Evolutionary conservation across 23 red algal species (phyloP).

Genomic region (Cyanidiococcus yangmingshanensis): DNA sequence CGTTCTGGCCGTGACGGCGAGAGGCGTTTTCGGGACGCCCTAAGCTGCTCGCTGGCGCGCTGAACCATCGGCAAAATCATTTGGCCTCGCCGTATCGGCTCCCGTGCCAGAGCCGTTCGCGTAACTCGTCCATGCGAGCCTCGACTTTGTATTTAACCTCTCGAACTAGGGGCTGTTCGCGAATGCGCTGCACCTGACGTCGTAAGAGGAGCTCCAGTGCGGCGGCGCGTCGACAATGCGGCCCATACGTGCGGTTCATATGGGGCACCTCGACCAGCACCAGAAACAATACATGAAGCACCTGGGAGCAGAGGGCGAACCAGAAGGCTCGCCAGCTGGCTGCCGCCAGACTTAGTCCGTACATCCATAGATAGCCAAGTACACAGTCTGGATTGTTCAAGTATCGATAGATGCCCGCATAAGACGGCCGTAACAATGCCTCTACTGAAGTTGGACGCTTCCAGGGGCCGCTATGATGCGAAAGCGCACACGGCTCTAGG

Average conservation of each 20-base stretch:
- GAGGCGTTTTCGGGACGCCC: too few relatives aligned
- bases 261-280: slow-evolving; percentile 53
- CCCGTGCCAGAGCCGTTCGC: not conserved
- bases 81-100: too few relatives aligned
- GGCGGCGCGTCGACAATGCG: slow-evolving; percentile 22
- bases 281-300: slow-evolving; percentile 51
- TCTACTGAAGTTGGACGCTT: not conserved
- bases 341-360: slow-evolving; percentile 53
- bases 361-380: slow-evolving; percentile 63
- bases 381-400: slow-evolving; percentile 70
- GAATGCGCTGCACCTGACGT: slow-evolving; percentile 10
- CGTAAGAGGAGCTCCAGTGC: slow-evolving; percentile 24
- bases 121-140: slow-evolving; percentile 8
- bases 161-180: not conserved
- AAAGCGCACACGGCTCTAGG: slow-evolving; percentile 31
- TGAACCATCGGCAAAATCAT: too few relatives aligned
- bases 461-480: not conserved
- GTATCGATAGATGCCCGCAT: slow-evolving; percentile 72
- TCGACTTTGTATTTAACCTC: slow-evolving; percentile 10
- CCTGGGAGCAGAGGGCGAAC: slow-evolving; percentile 53
- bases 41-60: too few relatives aligned
- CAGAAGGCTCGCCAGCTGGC: slow-evolving; percentile 50
- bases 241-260: slow-evolving; percentile 44
- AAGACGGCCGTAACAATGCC: slow-evolving; percentile 18
- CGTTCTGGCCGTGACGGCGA: too few relatives aligned